Evolutionary conservation across 2,329 filamentous ascomycete genomes (phyloP), one percentile per base, ranked within the genome.

Genomic region (Monosporascus sp.): DNA sequence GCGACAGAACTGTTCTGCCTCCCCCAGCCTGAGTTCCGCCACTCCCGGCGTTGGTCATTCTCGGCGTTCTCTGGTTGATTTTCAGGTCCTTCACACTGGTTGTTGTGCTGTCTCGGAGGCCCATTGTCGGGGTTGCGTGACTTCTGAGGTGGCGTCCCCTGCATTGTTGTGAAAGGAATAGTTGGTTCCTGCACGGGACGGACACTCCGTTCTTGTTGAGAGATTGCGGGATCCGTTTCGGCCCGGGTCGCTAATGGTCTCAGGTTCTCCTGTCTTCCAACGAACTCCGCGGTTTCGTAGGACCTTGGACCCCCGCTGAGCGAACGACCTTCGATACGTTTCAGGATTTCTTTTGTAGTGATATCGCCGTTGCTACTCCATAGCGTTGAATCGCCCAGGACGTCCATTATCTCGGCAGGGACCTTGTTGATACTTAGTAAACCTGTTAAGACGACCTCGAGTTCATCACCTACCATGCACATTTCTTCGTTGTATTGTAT

Each of bases 291-390:
- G 64, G 79, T 72, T 71, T 84, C 82, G 73, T 81, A 74, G 75
- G 88, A 72, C 73, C 84, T 73, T 44, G 78, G 74, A 6, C 77
- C 76, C 14, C 72, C 70, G 54, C 67, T 73, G 1, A 67, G 64
- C 52, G 74, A 72, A 57, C 94, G 87, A 65, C 96, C 90, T 48
- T 91, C 91, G 71, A 95, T 97, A 52, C 90, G 85, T 69, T 93
- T 96, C 49, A 99, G 79, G 51, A 99, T 97, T 65, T 99, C 94
- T 70, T 99, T 99, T 6, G 92, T 96, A 1, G 93, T 97, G 57
- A 97, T 86, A 55, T 99, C 93, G 46, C 88, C 86, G 58, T 81
- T 86, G 64, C 84, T 88, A 67, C 86, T 90, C 71, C 95, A 93
- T 49, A 96, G 82, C 22, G 82, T 81, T 5, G 86, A 86, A 69